phyloP scores from a whole-genome alignment of 2,329 filamentous ascomycete species.

The Aureobasidium mangrovei region DNA sequence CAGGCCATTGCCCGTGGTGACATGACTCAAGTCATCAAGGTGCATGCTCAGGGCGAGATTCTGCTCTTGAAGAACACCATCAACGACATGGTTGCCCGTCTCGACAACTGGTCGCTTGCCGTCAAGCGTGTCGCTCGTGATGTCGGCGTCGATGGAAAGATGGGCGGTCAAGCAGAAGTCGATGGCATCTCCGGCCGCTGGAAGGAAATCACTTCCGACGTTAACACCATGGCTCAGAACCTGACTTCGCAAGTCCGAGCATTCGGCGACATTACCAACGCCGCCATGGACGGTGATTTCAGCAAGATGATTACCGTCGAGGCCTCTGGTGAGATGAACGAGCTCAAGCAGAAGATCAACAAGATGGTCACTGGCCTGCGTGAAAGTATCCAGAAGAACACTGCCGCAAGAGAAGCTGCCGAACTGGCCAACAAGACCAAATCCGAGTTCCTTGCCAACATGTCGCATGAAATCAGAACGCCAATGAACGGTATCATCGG shows the following conservation, averaged over 20 bases:
- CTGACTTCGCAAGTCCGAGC: conserved; percentile 94
- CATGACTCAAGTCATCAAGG: conserved; percentile 91
- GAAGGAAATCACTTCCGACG: conserved; percentile 97
- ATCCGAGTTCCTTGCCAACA: conserved; percentile 96
- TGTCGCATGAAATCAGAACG: conserved; percentile 97
- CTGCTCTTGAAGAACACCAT: conserved; percentile 90
- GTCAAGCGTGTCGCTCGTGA: conserved; percentile 93
- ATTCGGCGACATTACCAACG: conserved; percentile 97
- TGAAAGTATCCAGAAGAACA: conserved; percentile 95
- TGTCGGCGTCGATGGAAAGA: conserved; percentile 94
- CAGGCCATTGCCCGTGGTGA: conserved; percentile 93
- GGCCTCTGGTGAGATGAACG: conserved; percentile 97
- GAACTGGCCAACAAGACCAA: conserved; percentile 97
- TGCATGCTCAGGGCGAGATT: conserved; percentile 91
- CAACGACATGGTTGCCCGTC: conserved; percentile 94
- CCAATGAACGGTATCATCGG: conserved; percentile 97
- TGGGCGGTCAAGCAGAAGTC: conserved; percentile 94
- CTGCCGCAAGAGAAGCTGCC: conserved; percentile 86
- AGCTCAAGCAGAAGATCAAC: conserved; percentile 98
- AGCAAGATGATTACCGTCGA: conserved; percentile 95
- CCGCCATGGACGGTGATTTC: conserved; percentile 93
- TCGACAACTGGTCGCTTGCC: conserved; percentile 93
- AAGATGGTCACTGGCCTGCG: conserved; percentile 95
- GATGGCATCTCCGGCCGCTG: conserved; percentile 86
- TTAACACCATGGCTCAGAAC: conserved; percentile 80